phyloP scores from a whole-genome alignment of 2,329 filamentous ascomycete genomes.

The Phialemoniopsis sp. region DNA sequence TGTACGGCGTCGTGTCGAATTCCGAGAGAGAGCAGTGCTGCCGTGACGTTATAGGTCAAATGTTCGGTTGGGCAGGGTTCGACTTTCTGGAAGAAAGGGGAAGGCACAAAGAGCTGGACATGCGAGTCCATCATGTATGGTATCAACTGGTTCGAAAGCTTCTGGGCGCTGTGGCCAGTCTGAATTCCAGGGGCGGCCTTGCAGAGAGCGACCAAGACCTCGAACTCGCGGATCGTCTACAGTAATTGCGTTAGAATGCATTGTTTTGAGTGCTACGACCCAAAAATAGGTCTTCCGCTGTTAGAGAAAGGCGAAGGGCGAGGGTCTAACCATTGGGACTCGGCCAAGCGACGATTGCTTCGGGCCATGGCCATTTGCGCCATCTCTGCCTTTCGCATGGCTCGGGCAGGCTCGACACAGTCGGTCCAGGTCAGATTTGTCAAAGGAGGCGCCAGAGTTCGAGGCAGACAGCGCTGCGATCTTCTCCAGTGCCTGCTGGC shows the following conservation, averaged over 20 bases:
- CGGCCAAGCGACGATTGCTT: constrained; percentile 38
- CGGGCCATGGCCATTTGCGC: constrained; percentile 42
- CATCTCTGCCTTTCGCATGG: constrained; percentile 36
- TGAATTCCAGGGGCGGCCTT: constrained; percentile 78
- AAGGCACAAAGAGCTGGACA: constrained; percentile 70
- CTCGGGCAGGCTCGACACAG: constrained; percentile 55
- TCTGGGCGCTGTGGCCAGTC: constrained; percentile 68
- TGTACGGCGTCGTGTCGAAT: constrained; percentile 67
- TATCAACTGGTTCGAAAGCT: constrained; percentile 72
- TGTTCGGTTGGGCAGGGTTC: constrained; percentile 87
- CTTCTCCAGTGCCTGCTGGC: constrained; percentile 60
- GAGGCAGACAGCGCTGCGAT: constrained; percentile 60
- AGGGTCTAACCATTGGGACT: constrained; percentile 53
- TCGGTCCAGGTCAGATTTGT: constrained; percentile 59
- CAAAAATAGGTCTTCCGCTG: too few relatives aligned
- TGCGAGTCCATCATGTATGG: constrained; percentile 86
- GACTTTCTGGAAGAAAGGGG: constrained; percentile 77
- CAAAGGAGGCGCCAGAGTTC: constrained; percentile 47
- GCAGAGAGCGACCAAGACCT: constrained; percentile 86
- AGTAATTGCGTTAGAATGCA: constrained; percentile 2
- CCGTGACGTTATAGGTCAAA: constrained; percentile 73
- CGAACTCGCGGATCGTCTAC: constrained; percentile 83
- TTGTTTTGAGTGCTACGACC: too few relatives aligned
- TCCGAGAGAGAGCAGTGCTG: constrained; percentile 77
- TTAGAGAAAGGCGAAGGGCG: neutral